Conservation (phyloP, 495 filamentous ascomycete genomes). For the Talaromyces adpressus region DNA sequence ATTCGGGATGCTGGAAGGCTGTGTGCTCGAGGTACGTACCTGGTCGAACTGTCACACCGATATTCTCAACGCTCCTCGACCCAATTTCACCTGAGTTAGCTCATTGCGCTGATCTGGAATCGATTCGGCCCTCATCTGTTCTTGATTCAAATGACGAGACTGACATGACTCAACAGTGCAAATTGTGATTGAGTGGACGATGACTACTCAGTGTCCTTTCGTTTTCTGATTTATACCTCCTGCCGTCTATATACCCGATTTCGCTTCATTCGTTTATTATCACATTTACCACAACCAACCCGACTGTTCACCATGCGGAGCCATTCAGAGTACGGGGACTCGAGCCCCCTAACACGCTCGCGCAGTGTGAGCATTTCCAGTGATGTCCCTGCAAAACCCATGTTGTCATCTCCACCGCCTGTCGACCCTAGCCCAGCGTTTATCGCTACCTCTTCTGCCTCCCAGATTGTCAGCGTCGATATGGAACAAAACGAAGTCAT, state of each 20-base stretch:
- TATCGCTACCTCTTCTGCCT: slow-evolving; percentile 82
- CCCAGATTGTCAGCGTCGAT: slow-evolving; percentile 84
- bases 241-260: background rate
- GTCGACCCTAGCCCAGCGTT: slow-evolving; percentile 78
- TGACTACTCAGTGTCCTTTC: background rate
- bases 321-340: slow-evolving; percentile 11
- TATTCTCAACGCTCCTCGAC: background rate
- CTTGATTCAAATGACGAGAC: background rate
- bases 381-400: slow-evolving; percentile 29
- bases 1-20: background rate
- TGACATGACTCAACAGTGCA: background rate
- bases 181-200: background rate
- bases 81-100: background rate
- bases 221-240: background rate
- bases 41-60: background rate
- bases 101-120: background rate
- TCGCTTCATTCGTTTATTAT: background rate
- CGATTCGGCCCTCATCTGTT: no score
- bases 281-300: background rate
- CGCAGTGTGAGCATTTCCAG: slow-evolving; percentile 40
- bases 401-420: slow-evolving; percentile 55
- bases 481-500: slow-evolving; percentile 65
- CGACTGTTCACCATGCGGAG: background rate
- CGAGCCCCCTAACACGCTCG: slow-evolving; percentile 29
- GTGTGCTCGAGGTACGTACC: background rate